A percentile compares a stretch with the other conserved stretches of the same genome.
These are phyloP conservation scores for Backusella liffmaniae DNA, from an alignment of 192 early-diverging fungal genomes.

Conservation along the genomic window DNA sequence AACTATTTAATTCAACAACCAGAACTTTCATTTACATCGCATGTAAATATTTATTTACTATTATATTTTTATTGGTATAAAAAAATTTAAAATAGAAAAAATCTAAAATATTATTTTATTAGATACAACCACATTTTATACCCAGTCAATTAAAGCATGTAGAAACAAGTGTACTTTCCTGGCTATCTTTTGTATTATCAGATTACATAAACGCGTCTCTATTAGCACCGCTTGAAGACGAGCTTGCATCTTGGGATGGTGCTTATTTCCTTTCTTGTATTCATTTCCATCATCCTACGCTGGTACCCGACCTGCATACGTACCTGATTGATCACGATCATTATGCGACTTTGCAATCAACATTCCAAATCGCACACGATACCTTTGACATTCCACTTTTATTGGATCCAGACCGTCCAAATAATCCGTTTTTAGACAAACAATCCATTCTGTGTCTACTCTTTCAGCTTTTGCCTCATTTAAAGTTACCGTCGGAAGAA, in stretches of 20 bases:
- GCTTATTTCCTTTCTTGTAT: slow-evolving; percentile 4
- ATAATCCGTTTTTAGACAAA: not conserved
- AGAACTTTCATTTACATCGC: slow-evolving; percentile 8
- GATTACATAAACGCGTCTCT: slow-evolving; percentile 21
- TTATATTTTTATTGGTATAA: not conserved
- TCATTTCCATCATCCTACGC: slow-evolving; percentile 21
- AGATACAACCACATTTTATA: slow-evolving; percentile 13
- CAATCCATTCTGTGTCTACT: not conserved
- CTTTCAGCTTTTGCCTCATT: slow-evolving; percentile 2
- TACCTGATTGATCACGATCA: not conserved
- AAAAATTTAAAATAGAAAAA: not conserved
- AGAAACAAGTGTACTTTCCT: slow-evolving; percentile 1
- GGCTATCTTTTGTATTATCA: slow-evolving; percentile 11
- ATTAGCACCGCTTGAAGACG: not conserved
- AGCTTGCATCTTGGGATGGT: slow-evolving; percentile 8
- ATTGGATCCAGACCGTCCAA: not conserved
- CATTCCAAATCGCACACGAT: slow-evolving; percentile 8
- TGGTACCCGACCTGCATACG: slow-evolving; percentile 12
- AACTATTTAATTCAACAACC: not conserved
- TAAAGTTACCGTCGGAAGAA: not conserved
- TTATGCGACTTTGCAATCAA: not conserved
- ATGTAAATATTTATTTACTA: slow-evolving; percentile 8
- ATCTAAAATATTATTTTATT: not conserved
- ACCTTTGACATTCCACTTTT: slow-evolving; percentile 8
- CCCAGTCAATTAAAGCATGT: slow-evolving; percentile 8